Evolutionary conservation across 2,329 filamentous ascomycete species (phyloP), one percentile per base, ranked within the genome.

Genomic region (Cordyceps pruinosa): DNA sequence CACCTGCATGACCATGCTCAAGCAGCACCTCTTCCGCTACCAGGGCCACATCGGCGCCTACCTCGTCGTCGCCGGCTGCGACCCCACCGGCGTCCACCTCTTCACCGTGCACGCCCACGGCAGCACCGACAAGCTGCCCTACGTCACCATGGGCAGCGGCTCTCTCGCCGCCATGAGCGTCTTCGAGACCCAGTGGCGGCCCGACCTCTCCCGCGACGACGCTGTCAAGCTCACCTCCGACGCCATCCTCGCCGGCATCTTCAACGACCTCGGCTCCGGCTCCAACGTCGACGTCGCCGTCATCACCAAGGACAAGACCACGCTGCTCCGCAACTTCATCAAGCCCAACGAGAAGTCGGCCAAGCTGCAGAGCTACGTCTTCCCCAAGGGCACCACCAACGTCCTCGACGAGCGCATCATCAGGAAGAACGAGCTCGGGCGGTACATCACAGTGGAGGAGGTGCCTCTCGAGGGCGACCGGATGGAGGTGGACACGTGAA

Each of bases 21-120:
- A 99, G 82, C 94, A 99, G 78, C 94, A 99, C 74, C 89, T 99
- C 61, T 99, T 99, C 88, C 87, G 89, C 67, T 90, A 99, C 81
- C 94, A 99, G 74, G 94, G 94, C 65, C 84, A 99, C 78, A 96
- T 99, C 66, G 94, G 95, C 66, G 94, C 94, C 62, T 99, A 99
- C 75, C 87, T 99, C 58, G 94, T 99, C 64, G 90, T 99, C 58
- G 94, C 94, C 37, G 94, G 94, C 63, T 92, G 95, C 69, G 94
- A 99, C 72, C 93, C 95, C 34, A 99, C 94, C 1, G 94, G 94
- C 67, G 85, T 88, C 46, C 91, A 96, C 68, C 87, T 99, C 61
- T 99, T 96, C 81, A 99, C 95, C 62, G 94, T 99, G 44, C 94
- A 99, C 76, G 94, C 94, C 59, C 95, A 99, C 80, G 94, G 95